Evolutionary conservation across 331 rosid species (phyloP).

Genomic region (Malus hybrid): DNA sequence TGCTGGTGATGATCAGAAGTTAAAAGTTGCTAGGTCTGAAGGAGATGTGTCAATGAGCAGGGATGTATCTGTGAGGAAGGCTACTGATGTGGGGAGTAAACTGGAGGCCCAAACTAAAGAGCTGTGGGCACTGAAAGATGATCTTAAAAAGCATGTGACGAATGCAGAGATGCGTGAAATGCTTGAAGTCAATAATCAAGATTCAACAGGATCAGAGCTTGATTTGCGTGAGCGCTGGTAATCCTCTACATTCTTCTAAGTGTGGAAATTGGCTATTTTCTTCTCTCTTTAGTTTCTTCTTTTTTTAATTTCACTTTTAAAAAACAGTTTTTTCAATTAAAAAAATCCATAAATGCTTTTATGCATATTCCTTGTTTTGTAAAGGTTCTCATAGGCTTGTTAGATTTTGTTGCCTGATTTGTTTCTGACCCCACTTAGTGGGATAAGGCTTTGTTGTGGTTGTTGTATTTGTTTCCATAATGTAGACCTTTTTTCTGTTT

Average conservation of each 20-base stretch:
- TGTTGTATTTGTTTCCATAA: not conserved
- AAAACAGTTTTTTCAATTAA: not conserved
- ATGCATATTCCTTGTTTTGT: not conserved
- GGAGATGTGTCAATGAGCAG: constrained; percentile 52
- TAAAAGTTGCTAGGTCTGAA: constrained; percentile 52
- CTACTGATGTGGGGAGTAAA: constrained; percentile 36
- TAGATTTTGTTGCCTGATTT: not conserved
- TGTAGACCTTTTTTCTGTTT: not conserved
- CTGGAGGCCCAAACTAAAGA: constrained; percentile 71
- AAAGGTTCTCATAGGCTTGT: not conserved
- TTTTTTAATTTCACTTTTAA: not conserved
- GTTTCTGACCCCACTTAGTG: too few species aligned
- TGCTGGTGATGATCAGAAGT: constrained; percentile 31
- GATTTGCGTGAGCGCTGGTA: constrained; percentile 97
- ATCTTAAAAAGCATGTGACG: constrained; percentile 65
- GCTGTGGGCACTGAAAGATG: constrained; percentile 83
- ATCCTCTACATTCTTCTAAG: not conserved
- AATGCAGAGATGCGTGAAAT: constrained; percentile 72
- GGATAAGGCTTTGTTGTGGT: too few species aligned
- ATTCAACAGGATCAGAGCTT: constrained; percentile 81
- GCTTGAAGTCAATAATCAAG: constrained; percentile 71
- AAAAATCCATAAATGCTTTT: not conserved
- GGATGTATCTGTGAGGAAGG: constrained; percentile 21
- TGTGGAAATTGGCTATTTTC: not conserved
- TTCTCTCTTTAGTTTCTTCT: not conserved